A percentile compares a stretch with the other conserved stretches of the same genome.
phyloP scores from a whole-genome alignment of 192 early-diverging fungal species.

The Allomyces javanicus region DNA sequence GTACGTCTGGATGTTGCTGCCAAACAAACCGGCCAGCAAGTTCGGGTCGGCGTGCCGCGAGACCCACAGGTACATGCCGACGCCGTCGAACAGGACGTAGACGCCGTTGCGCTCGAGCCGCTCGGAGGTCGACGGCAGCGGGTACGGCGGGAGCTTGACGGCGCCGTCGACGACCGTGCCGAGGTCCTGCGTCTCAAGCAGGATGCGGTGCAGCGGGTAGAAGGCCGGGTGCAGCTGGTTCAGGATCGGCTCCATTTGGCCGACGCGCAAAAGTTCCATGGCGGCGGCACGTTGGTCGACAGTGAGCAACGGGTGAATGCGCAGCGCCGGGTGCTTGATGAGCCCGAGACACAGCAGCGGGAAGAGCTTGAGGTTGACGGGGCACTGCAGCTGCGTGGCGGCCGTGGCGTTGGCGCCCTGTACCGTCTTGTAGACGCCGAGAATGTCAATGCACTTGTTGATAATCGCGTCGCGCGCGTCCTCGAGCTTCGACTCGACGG shows the following conservation, averaged over 20 bases:
- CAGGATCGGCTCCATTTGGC: not conserved
- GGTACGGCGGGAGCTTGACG: not conserved
- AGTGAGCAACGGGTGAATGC: constrained; percentile 1
- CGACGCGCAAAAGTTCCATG: constrained; percentile 22
- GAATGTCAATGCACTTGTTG: constrained; percentile 69
- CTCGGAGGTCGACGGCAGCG: constrained; percentile 41
- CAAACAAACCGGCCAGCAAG: constrained; percentile 49
- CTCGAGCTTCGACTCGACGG: constrained; percentile 65
- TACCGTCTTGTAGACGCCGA: constrained; percentile 73
- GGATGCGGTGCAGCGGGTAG: constrained; percentile 68
- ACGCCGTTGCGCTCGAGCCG: constrained; percentile 63
- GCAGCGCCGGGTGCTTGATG: constrained; percentile 41
- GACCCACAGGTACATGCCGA: constrained; percentile 76
- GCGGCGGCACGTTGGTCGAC: constrained; percentile 23
- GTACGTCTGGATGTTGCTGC: constrained; percentile 39
- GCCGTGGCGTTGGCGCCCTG: constrained; percentile 47
- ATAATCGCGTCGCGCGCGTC: constrained; percentile 83
- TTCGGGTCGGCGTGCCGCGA: constrained; percentile 59
- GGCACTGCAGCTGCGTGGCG: constrained; percentile 56
- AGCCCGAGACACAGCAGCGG: constrained; percentile 63
- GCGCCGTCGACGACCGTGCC: not conserved
- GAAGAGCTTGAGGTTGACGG: constrained; percentile 67
- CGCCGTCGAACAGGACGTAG: constrained; percentile 68
- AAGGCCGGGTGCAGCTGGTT: constrained; percentile 52
- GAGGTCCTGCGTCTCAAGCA: constrained; percentile 1